Evolutionary conservation across 2,329 filamentous ascomycete species (phyloP), one percentile per base, ranked within the genome.

Genomic region (Paecilomyces sp.): DNA sequence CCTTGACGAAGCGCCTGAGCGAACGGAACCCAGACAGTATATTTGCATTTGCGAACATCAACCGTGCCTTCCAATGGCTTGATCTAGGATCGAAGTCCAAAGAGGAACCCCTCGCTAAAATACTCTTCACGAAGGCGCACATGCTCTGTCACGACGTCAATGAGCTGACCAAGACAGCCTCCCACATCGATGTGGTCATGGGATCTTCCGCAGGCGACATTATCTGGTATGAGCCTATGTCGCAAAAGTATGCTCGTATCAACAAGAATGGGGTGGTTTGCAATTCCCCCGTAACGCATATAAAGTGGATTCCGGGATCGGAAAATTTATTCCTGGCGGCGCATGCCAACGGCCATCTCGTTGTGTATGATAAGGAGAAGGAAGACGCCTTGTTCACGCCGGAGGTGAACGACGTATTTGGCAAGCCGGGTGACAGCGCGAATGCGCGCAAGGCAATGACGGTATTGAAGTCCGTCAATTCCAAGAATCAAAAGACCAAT

Each of bases 241-340:
- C 92, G 47, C 93, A 97, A 69, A 92, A 95, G 72, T 99, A 99
- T 74, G 90, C 91, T 2, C 87, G 94, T 22, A 82, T 99, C 68
- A 99, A 99, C 72, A 99, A 99, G 78, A 97, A 97, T 73, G 93
- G 93, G 25, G 84, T 89, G 59, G 95, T 97, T 74, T 96, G 96
- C 68, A 83, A 84, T 56, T 91, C 90, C 0, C 88, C 93, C 0
- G 88, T 97, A 1, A 89, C 90, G 0, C 87, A 93, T 62, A 95
- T 99, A 64, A 85, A 85, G 70, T 99, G 94, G 94, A 86, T 99
- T 58, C 94, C 94, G 0, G 90, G 91, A 30, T 96, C 93, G 6
- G 94, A 99, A 70, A 95, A 90, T 64, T 80, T 96, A 13, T 97
- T 99, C 70, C 80, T 99, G 54, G 92, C 92, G 11, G 89, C 92